Evolutionary conservation across 2,329 filamentous ascomycete species (phyloP).

Genomic region (Aspergillus latus): DNA sequence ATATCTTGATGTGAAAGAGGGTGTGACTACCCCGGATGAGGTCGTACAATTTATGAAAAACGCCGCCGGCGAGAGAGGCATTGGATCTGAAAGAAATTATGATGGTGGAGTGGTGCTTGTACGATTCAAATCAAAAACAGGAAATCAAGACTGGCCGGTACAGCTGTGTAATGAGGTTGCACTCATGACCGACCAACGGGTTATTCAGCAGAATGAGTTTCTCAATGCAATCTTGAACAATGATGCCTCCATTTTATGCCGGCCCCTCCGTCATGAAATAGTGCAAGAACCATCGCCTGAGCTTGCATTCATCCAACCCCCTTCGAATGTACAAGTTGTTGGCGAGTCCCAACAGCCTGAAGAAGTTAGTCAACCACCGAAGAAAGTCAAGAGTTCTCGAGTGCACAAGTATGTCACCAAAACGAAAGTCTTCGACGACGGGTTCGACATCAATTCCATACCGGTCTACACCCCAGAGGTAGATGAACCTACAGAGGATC

Average conservation of each 20-base stretch:
- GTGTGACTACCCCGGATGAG: slow-evolving; percentile 68
- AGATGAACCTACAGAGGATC: slow-evolving; percentile 17
- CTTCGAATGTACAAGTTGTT: slow-evolving; percentile 14
- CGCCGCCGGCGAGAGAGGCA: slow-evolving; percentile 70
- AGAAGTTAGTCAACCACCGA: slow-evolving; percentile 20
- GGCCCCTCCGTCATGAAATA: slow-evolving; percentile 52
- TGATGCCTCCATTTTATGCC: slow-evolving; percentile 70
- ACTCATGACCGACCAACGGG: slow-evolving; percentile 71
- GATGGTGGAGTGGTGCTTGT: slow-evolving; percentile 74
- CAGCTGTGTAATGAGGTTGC: slow-evolving; percentile 70
- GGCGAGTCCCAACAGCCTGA: slow-evolving; percentile 17
- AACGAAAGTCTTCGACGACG: slow-evolving; percentile 74
- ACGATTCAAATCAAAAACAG: slow-evolving; percentile 63
- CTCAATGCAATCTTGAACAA: slow-evolving; percentile 83
- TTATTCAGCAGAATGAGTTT: slow-evolving; percentile 87
- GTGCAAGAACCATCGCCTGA: slow-evolving; percentile 4
- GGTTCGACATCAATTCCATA: slow-evolving; percentile 49
- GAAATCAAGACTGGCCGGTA: slow-evolving; percentile 65
- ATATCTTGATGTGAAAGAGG: slow-evolving; percentile 60
- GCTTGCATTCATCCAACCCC: slow-evolving; percentile 1
- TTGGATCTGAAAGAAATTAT: slow-evolving; percentile 63
- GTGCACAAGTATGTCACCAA: slow-evolving; percentile 38
- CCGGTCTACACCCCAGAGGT: slow-evolving; percentile 37
- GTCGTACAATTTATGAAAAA: slow-evolving; percentile 75
- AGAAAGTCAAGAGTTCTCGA: slow-evolving; percentile 25